Percentiles rank a stretch among this genome's conserved stretches.
phyloP scores from a whole-genome alignment of 768 basidiomycete species.

The Mycena amicta region DNA sequence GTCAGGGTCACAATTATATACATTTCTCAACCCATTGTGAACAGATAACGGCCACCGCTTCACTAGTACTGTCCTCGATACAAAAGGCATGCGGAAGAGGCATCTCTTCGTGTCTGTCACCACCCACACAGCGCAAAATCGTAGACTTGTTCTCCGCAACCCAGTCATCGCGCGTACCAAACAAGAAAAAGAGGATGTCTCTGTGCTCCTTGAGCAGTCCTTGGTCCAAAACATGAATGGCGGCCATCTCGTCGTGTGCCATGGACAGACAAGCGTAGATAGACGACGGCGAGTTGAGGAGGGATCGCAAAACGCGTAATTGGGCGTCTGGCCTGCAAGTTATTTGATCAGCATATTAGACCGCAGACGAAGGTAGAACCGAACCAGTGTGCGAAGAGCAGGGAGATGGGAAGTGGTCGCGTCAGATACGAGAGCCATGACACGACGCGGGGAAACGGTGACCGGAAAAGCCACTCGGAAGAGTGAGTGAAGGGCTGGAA shows the following conservation, averaged over 20 bases:
- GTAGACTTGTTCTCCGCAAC: constrained; percentile 57
- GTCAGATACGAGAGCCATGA: constrained; percentile 47
- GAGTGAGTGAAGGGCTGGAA: no score
- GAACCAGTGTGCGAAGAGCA: constrained; percentile 48
- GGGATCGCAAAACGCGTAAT: constrained; percentile 44
- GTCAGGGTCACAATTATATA: neutral
- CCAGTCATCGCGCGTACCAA: constrained; percentile 68
- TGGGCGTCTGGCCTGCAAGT: constrained; percentile 48
- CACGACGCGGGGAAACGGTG: constrained; percentile 47
- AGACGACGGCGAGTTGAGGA: constrained; percentile 53
- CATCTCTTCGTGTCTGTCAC: constrained; percentile 45
- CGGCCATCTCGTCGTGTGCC: constrained; percentile 70
- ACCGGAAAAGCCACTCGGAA: constrained; percentile 48
- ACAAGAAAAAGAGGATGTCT: constrained; percentile 52
- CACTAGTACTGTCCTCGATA: constrained; percentile 57
- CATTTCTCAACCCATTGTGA: neutral
- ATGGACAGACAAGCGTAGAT: constrained; percentile 60
- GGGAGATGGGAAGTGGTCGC: constrained; percentile 45
- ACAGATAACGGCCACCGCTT: neutral
- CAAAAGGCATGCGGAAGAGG: constrained; percentile 74
- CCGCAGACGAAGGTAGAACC: no score
- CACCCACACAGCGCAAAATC: constrained; percentile 44
- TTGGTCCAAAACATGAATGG: constrained; percentile 55
- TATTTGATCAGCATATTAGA: no score
- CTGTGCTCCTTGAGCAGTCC: constrained; percentile 43